Percentiles rank a stretch among this genome's conserved stretches.
Conservation (phyloP, 2,329 filamentous ascomycete genomes). For the Scolecobasidium constrictum region DNA sequence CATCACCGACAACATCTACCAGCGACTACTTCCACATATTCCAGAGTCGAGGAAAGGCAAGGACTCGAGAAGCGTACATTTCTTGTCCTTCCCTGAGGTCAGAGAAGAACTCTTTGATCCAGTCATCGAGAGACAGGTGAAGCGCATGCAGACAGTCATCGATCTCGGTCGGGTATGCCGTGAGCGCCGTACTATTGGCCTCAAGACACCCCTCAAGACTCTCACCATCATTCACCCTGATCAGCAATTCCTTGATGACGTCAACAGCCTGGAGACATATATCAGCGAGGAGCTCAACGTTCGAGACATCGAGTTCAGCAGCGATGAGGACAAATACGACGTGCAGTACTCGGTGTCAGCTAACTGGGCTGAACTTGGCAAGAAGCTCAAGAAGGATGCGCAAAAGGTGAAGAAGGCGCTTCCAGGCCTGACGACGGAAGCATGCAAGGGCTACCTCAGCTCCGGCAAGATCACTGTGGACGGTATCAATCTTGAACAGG, state of each 20-base stretch:
- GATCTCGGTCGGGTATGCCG: conserved; percentile 78
- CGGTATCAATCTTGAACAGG: conserved; percentile 70
- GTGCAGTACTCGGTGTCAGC: conserved; percentile 84
- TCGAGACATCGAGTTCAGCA: conserved; percentile 70
- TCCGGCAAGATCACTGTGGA: conserved; percentile 70
- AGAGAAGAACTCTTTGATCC: conserved; percentile 79
- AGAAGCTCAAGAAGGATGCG: conserved; percentile 95
- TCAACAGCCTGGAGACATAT: conserved; percentile 77
- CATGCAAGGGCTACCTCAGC: conserved; percentile 69
- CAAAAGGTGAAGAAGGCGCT: conserved; percentile 85
- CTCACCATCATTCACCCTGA: conserved; percentile 82
- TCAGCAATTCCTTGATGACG: conserved; percentile 71
- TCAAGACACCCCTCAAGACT: conserved; percentile 86
- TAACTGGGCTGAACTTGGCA: conserved; percentile 89
- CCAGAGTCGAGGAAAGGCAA: conserved; percentile 57
- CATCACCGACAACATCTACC: conserved; percentile 89
- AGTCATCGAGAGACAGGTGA: conserved; percentile 74
- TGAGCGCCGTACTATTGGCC: conserved; percentile 70
- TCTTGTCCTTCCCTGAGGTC: conserved; percentile 81
- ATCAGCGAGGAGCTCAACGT: conserved; percentile 89
- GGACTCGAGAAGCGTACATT: conserved; percentile 82
- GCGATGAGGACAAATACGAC: conserved; percentile 81
- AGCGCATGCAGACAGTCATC: conserved; percentile 91
- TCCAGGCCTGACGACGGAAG: conserved; percentile 63
- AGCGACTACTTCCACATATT: conserved; percentile 70